A percentile compares a stretch with the other conserved stretches of the same genome.
Evolutionary conservation across 257 asterid genomes (phyloP).

Genomic region (Asclepias syriaca): DNA sequence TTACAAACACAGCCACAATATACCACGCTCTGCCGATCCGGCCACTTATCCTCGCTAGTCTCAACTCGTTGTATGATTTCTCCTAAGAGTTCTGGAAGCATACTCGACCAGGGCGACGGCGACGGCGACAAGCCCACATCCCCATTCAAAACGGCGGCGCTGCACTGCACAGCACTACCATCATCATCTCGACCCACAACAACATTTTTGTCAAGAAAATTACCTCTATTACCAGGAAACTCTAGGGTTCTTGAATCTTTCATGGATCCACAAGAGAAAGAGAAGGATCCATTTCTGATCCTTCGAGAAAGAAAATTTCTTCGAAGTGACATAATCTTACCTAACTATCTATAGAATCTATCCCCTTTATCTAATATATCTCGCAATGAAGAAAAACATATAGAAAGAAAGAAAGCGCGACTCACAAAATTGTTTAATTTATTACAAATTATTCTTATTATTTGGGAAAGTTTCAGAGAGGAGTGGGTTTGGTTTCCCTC

Average conservation of each 20-base stretch:
- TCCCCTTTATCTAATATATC: background rate
- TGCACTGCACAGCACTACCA: slow-evolving; percentile 1
- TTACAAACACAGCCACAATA: slow-evolving; percentile 85
- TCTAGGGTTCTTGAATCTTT: slow-evolving; percentile 34
- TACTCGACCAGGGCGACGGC: slow-evolving; percentile 53
- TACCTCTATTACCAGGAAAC: slow-evolving; percentile 3
- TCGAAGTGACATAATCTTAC: slow-evolving; percentile 46
- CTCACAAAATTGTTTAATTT: background rate
- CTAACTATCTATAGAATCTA: background rate
- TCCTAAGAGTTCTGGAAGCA: slow-evolving; percentile 80
- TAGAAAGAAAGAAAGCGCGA: background rate
- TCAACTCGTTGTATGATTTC: slow-evolving; percentile 78
- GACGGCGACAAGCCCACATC: slow-evolving; percentile 11
- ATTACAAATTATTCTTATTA: background rate
- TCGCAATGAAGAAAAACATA: background rate
- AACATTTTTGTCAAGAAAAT: background rate
- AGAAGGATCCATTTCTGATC: slow-evolving; percentile 52
- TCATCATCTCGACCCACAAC: slow-evolving; percentile 12
- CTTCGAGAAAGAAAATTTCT: slow-evolving; percentile 69
- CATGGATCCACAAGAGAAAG: slow-evolving; percentile 47
- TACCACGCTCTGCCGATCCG: slow-evolving; percentile 78
- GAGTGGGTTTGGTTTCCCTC: background rate
- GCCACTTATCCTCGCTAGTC: slow-evolving; percentile 71
- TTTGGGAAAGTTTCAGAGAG: slow-evolving; percentile 7
- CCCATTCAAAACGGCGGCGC: slow-evolving; percentile 28